These are phyloP conservation scores for Suhomyces tanzawaensis DNA, from an alignment of 805 yeast genomes.

Conservation along the genomic window DNA sequence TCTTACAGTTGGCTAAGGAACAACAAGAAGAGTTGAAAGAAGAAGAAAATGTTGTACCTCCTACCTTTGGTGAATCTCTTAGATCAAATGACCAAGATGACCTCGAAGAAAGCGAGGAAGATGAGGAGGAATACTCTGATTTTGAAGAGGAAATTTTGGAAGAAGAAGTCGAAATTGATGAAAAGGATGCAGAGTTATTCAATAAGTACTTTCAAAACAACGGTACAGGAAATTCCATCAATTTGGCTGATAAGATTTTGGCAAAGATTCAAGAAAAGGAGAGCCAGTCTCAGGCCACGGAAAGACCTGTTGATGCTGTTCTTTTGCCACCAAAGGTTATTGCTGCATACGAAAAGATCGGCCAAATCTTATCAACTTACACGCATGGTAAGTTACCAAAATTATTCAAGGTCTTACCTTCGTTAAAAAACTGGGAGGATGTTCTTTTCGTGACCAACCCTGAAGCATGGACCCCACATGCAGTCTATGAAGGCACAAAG, in stretches of 20 bases:
- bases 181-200: conserved; percentile 80
- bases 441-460: conserved; percentile 91
- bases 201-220: conserved; percentile 64
- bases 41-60: conserved; percentile 51
- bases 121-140: conserved; percentile 55
- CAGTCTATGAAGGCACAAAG: conserved; percentile 91
- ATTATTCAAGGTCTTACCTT: conserved; percentile 90
- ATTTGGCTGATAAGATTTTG: conserved; percentile 90
- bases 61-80: conserved; percentile 21
- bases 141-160: conserved; percentile 51
- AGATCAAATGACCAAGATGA: conserved; percentile 26
- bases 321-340: conserved; percentile 94
- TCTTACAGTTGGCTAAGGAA: conserved; percentile 83
- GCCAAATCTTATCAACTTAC: conserved; percentile 81
- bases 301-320: conserved; percentile 65
- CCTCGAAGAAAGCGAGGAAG: conserved; percentile 40
- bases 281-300: conserved; percentile 18
- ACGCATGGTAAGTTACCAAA: conserved; percentile 97
- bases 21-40: conserved; percentile 86
- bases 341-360: conserved; percentile 90
- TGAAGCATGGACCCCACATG: conserved; percentile 91
- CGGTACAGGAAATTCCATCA: conserved; percentile 46
- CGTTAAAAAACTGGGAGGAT: conserved; percentile 93
- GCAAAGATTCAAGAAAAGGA: conserved; percentile 83
- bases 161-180: conserved; percentile 68